A percentile compares a stretch with the other conserved stretches of the same genome.
These are phyloP conservation scores for Cylindrotheca fusiformis DNA, from an alignment of 108 stramenopile genomes.

Conservation along the genomic window DNA sequence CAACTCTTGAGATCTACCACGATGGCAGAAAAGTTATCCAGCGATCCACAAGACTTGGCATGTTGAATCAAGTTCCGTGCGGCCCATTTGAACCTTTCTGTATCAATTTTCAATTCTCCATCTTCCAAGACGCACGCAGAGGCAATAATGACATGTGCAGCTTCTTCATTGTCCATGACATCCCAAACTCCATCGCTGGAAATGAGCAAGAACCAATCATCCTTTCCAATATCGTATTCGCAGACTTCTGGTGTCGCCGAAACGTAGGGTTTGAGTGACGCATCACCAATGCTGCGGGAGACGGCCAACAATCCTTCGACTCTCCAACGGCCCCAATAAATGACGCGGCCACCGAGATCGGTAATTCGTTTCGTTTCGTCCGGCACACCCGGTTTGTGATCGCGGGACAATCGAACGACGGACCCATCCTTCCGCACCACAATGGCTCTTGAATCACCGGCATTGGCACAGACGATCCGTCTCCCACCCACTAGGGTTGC, in stretches of 20 bases:
- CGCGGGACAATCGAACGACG: conserved; percentile 68
- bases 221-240: conserved; percentile 78
- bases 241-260: conserved; percentile 82
- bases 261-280: conserved; percentile 85
- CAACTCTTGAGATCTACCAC: conserved; percentile 75
- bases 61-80: conserved; percentile 74
- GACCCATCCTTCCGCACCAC: conserved; percentile 86
- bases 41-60: conserved; percentile 77
- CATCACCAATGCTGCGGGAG: conserved; percentile 93
- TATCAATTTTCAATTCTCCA: conserved; percentile 66
- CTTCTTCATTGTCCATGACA: conserved; percentile 83
- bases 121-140: conserved; percentile 84
- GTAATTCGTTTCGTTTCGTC: conserved; percentile 89
- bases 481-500: conserved; percentile 70
- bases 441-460: conserved; percentile 94
- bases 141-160: conserved; percentile 81
- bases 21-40: conserved; percentile 75
- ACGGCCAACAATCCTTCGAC: conserved; percentile 97
- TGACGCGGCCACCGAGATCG: conserved; percentile 88
- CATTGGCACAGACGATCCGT: conserved; percentile 90
- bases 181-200: conserved; percentile 89
- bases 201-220: conserved; percentile 88
- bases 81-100: conserved; percentile 78
- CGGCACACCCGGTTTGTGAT: conserved; percentile 93
- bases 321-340: conserved; percentile 90